These are phyloP conservation scores for Persicaria maculosa DNA, from an alignment of 148 eudicot species.

Conservation along the genomic window DNA sequence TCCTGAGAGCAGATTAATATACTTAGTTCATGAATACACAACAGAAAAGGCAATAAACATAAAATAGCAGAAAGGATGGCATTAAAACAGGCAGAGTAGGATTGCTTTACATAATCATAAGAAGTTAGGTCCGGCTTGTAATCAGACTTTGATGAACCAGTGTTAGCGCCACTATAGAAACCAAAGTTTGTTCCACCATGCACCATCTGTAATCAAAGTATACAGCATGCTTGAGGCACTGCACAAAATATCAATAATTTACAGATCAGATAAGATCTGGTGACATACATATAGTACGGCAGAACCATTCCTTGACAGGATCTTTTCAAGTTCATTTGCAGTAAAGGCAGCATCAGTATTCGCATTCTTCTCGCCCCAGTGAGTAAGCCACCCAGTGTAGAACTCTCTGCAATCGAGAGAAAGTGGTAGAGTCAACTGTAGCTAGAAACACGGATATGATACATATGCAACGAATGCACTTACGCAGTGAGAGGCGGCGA, in stretches of 20 bases:
- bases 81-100: conserved; percentile 16
- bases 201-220: conserved; percentile 54
- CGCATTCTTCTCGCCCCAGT: conserved; percentile 85
- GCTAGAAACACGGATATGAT: not conserved
- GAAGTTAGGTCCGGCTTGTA: conserved; percentile 96
- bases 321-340: conserved; percentile 65
- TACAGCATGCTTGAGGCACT: not conserved
- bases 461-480: conserved; percentile 19
- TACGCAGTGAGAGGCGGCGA: conserved; percentile 96
- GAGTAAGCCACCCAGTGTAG: conserved; percentile 98
- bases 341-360: conserved; percentile 66
- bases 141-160: conserved; percentile 59
- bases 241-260: not conserved
- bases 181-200: conserved; percentile 99
- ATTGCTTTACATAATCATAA: conserved; percentile 81
- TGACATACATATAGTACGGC: conserved; percentile 86
- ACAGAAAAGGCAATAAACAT: not conserved
- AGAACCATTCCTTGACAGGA: conserved; percentile 72
- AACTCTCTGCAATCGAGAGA: conserved; percentile 58
- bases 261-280: conserved; percentile 4
- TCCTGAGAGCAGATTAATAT: conserved; percentile 39
- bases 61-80: not conserved
- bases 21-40: not conserved
- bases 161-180: conserved; percentile 89
- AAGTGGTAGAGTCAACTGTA: not conserved